Conservation (phyloP, 2,329 filamentous ascomycete genomes). For the Chaetomium strumarium region DNA sequence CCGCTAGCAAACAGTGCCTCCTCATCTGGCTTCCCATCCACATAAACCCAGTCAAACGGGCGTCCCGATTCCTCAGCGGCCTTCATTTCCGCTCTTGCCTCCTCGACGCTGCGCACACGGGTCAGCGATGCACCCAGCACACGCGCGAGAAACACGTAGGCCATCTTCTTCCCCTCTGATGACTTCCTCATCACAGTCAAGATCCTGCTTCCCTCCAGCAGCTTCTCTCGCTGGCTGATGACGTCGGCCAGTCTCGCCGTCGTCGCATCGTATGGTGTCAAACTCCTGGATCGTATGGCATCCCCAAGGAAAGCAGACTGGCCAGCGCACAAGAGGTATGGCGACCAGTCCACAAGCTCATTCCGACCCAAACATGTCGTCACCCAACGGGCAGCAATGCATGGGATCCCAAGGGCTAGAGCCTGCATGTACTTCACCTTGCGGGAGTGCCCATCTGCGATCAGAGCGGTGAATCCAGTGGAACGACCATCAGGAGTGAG, state of each 20-base stretch:
- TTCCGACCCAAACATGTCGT: slow-evolving; percentile 60
- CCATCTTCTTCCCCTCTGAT: slow-evolving; percentile 51
- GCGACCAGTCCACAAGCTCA: slow-evolving; percentile 64
- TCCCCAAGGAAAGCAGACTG: slow-evolving; percentile 70
- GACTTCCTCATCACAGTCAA: slow-evolving; percentile 67
- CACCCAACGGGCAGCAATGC: slow-evolving; percentile 77
- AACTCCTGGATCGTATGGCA: slow-evolving; percentile 66
- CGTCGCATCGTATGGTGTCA: slow-evolving; percentile 55
- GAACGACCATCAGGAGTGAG: slow-evolving; percentile 48
- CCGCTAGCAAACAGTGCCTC: slow-evolving; percentile 24
- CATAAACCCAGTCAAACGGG: slow-evolving; percentile 72
- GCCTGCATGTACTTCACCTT: slow-evolving; percentile 94
- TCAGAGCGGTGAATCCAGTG: slow-evolving; percentile 74
- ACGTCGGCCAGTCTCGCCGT: slow-evolving; percentile 52
- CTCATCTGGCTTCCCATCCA: slow-evolving; percentile 54
- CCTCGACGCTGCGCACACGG: slow-evolving; percentile 57
- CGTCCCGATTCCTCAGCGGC: slow-evolving; percentile 42
- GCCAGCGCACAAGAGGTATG: slow-evolving; percentile 81
- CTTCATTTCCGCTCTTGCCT: slow-evolving; percentile 56
- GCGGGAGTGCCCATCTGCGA: slow-evolving; percentile 79
- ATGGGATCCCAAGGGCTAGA: slow-evolving; percentile 81
- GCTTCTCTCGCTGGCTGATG: slow-evolving; percentile 52
- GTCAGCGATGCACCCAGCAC: slow-evolving; percentile 69
- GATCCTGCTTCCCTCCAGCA: slow-evolving; percentile 60
- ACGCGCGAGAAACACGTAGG: slow-evolving; percentile 74